Evolutionary conservation across 495 filamentous ascomycete species (phyloP).

Genomic region (Amniculicola lignicola): DNA sequence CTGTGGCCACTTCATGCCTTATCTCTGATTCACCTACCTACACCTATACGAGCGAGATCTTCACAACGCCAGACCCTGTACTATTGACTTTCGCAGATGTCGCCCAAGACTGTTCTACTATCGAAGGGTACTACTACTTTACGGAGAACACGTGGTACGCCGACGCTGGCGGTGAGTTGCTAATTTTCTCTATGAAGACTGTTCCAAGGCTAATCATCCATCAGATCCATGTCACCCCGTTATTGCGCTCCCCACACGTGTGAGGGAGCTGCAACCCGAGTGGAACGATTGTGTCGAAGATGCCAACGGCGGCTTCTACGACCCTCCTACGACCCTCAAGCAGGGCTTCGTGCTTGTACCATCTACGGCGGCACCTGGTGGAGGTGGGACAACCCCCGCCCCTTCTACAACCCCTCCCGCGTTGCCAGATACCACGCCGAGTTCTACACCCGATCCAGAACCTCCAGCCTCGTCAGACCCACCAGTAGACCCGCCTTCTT

Average conservation of each 20-base stretch:
- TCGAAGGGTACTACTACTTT: conserved; percentile 19
- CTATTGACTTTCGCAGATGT: conserved; percentile 12
- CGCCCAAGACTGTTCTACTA: conserved; percentile 22
- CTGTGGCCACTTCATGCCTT: too few relatives aligned
- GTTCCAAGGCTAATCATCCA: background rate
- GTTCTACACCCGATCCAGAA: background rate
- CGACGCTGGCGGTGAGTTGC: background rate
- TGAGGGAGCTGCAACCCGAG: conserved; percentile 11
- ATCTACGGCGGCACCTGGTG: conserved; percentile 6
- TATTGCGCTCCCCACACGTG: conserved; percentile 10
- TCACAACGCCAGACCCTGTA: background rate
- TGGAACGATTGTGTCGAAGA: conserved; percentile 2
- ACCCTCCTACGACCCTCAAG: conserved; percentile 20
- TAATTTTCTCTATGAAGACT: background rate
- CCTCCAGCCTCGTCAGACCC: background rate
- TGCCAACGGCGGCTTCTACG: conserved; percentile 24
- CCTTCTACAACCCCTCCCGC: background rate
- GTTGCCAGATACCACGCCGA: background rate
- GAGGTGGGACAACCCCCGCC: background rate
- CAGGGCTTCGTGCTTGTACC: conserved; percentile 18
- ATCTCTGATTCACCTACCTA: too few relatives aligned
- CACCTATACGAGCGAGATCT: too few relatives aligned
- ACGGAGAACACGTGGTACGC: background rate
- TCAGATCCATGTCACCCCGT: conserved; percentile 26
- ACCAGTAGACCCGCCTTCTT: background rate